Percentiles rank a stretch among this genome's conserved stretches.
Evolutionary conservation across 2,329 filamentous ascomycete species (phyloP).

Genomic region (Cladophialophora psammophila): DNA sequence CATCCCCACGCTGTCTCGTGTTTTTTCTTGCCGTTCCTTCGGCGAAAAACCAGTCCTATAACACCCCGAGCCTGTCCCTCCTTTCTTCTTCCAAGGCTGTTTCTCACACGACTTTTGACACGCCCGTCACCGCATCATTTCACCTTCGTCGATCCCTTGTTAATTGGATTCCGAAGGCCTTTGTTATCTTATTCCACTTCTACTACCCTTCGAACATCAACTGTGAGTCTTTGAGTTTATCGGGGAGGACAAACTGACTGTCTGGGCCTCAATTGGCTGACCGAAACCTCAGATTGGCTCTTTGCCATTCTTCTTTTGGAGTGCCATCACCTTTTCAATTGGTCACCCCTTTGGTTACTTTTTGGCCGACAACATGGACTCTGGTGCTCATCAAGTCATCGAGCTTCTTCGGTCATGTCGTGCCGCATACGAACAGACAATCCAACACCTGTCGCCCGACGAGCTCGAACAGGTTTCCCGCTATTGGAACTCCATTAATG

Average conservation of each 20-base stretch:
- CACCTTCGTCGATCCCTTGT: constrained; percentile 3
- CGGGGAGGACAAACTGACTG: constrained; percentile 18
- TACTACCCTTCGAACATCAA: constrained; percentile 11
- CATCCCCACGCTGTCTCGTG: constrained; percentile 12
- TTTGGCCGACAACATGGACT: constrained; percentile 29
- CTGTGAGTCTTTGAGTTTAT: constrained; percentile 25
- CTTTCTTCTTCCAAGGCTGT: constrained; percentile 15
- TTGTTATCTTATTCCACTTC: constrained; percentile 21
- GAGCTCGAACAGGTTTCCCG: constrained; percentile 35
- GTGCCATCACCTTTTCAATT: constrained; percentile 6
- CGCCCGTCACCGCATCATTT: constrained; percentile 20
- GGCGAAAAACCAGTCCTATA: constrained; percentile 21
- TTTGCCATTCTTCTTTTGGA: constrained; percentile 5
- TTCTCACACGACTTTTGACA: constrained; percentile 19
- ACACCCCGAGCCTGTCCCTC: constrained; percentile 23
- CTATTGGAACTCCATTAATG: constrained; percentile 33
- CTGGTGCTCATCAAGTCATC: constrained; percentile 31
- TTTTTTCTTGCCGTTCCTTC: constrained; percentile 15
- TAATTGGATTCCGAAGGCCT: constrained; percentile 12
- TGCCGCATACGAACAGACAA: constrained; percentile 35
- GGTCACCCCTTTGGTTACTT: constrained; percentile 14
- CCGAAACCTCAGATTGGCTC: constrained; percentile 18
- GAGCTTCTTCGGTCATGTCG: constrained; percentile 34
- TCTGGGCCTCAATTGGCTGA: constrained; percentile 21
- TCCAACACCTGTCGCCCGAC: constrained; percentile 34